Evolutionary conservation across 108 stramenopile species (phyloP).

Genomic region (Nitzschia palea): DNA sequence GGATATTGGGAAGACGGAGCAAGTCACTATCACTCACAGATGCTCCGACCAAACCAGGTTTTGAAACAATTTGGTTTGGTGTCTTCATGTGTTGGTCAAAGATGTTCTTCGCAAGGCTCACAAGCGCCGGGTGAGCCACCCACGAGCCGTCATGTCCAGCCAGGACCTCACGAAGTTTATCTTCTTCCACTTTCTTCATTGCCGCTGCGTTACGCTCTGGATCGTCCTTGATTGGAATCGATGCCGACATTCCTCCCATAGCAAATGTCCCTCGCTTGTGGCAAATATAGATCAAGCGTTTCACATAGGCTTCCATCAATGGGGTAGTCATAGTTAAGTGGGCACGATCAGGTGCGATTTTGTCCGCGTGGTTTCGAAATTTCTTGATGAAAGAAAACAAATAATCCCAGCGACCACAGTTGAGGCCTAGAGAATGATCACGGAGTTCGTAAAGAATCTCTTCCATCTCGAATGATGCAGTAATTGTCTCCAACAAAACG

Average conservation of each 20-base stretch:
- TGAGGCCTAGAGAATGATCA: conserved; percentile 90
- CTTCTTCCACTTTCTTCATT: conserved; percentile 79
- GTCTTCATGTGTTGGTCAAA: conserved; percentile 90
- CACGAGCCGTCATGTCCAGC: conserved; percentile 95
- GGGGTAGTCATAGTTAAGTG: conserved; percentile 91
- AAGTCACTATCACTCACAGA: conserved; percentile 66
- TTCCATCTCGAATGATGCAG: conserved; percentile 95
- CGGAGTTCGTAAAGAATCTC: conserved; percentile 94
- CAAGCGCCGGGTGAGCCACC: conserved; percentile 96
- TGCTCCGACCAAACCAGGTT: conserved; percentile 54
- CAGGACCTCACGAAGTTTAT: conserved; percentile 87
- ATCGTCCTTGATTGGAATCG: conserved; percentile 90
- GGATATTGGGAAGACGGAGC: conserved; percentile 60
- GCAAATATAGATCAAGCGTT: conserved; percentile 89
- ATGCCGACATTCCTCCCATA: conserved; percentile 94
- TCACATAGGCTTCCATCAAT: conserved; percentile 88
- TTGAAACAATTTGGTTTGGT: conserved; percentile 81
- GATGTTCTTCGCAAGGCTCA: conserved; percentile 72
- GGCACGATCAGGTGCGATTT: conserved; percentile 84
- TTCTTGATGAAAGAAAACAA: conserved; percentile 94
- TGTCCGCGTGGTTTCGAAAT: conserved; percentile 73
- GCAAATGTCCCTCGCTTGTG: conserved; percentile 95
- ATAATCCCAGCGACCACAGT: conserved; percentile 97
- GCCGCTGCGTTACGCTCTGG: conserved; percentile 71
- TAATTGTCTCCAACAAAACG: conserved; percentile 92